phyloP scores from a whole-genome alignment of 208 protist genomes.

The Acanthamoeba lenticulata region DNA sequence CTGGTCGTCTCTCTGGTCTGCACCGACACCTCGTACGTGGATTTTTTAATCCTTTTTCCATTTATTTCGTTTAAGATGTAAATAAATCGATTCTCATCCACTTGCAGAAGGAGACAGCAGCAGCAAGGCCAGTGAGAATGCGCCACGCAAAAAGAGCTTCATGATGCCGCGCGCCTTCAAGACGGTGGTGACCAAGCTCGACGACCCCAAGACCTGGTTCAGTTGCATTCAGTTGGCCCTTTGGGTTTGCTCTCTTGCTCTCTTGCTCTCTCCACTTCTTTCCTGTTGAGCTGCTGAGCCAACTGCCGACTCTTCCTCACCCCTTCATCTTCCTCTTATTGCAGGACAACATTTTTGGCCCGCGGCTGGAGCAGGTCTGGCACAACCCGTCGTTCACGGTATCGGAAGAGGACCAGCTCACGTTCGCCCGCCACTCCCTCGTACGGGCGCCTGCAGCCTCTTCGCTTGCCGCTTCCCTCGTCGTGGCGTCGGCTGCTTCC shows the following conservation, averaged over 20 bases:
- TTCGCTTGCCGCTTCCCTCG: background rate
- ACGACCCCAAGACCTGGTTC: background rate
- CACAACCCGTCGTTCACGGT: background rate
- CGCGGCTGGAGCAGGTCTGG: conserved; percentile 66
- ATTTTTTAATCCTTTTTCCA: background rate
- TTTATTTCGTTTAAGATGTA: background rate
- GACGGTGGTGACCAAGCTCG: background rate
- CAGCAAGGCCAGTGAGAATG: background rate
- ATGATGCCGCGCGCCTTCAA: background rate
- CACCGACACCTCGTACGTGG: background rate
- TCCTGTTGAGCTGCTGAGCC: background rate
- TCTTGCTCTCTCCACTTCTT: background rate
- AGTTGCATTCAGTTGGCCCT: conserved; percentile 28
- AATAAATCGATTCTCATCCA: background rate
- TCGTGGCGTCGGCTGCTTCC: background rate
- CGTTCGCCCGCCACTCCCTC: conserved; percentile 52
- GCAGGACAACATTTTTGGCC: conserved; percentile 74
- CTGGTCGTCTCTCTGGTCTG: background rate
- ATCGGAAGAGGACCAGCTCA: background rate
- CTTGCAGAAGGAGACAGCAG: background rate
- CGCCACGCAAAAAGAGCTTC: background rate
- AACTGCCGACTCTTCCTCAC: background rate
- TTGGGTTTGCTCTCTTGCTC: background rate
- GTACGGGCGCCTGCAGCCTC: background rate
- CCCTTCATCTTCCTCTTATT: too few species aligned